phyloP scores from a whole-genome alignment of 345 rosid genomes.

The Sonneratia caseolaris region DNA sequence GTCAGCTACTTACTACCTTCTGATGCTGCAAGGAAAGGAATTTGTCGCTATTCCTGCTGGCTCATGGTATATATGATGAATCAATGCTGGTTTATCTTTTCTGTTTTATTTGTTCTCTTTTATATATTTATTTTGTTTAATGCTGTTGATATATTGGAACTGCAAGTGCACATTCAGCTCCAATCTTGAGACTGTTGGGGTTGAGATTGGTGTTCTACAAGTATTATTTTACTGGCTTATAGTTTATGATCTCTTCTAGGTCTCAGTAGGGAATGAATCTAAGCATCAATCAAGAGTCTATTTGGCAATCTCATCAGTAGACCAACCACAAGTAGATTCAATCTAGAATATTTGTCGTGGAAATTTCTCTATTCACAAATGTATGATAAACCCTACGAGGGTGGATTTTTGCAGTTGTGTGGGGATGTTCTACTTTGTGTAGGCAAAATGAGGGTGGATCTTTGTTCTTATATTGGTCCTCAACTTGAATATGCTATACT shows the following conservation, averaged over 20 bases:
- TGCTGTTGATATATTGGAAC: background rate
- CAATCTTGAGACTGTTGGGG: background rate
- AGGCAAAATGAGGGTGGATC: background rate
- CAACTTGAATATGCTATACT: background rate
- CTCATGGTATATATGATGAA: conserved; percentile 51
- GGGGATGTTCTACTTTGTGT: background rate
- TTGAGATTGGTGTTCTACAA: background rate
- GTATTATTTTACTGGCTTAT: background rate
- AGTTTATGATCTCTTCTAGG: background rate
- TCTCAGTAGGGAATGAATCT: background rate
- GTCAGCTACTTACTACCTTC: conserved; percentile 83
- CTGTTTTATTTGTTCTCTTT: background rate
- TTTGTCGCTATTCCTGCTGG: conserved; percentile 90
- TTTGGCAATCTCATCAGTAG: background rate
- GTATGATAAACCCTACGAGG: background rate
- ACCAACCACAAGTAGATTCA: background rate
- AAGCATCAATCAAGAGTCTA: background rate
- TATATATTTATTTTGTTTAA: background rate
- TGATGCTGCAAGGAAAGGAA: conserved; percentile 79
- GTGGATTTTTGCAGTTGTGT: background rate
- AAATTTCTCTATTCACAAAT: background rate
- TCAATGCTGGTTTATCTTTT: background rate
- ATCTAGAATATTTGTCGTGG: background rate
- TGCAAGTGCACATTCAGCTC: background rate
- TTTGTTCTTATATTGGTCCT: background rate